Percentiles rank a stretch among this genome's conserved stretches.
These are phyloP conservation scores for Warburgia ugandensis DNA, from an alignment of 164 flowering plant genomes.

Conservation along the genomic window DNA sequence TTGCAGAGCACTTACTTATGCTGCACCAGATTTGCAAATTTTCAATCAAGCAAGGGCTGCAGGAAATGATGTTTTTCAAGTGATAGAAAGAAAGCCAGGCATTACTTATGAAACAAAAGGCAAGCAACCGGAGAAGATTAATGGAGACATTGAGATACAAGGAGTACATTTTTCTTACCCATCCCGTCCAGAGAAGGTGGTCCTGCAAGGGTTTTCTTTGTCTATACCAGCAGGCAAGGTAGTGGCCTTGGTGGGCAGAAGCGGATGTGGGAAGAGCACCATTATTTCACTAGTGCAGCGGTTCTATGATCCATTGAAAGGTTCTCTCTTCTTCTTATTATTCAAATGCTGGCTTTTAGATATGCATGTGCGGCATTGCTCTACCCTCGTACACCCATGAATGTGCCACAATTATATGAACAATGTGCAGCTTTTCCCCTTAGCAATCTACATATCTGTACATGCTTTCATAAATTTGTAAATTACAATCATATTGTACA, in stretches of 20 bases:
- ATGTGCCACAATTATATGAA: neutral
- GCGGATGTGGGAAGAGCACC: constrained; percentile 76
- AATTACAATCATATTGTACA: too few relatives aligned
- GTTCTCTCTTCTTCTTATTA: constrained; percentile 15
- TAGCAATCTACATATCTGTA: too few relatives aligned
- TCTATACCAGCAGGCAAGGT: constrained; percentile 63
- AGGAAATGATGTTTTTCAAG: constrained; percentile 48
- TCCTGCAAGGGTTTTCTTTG: constrained; percentile 55
- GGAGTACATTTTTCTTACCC: constrained; percentile 55
- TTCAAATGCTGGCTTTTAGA: neutral
- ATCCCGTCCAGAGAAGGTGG: constrained; percentile 33
- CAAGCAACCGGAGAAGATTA: constrained; percentile 21
- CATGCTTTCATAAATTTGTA: too few relatives aligned
- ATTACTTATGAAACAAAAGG: constrained; percentile 30
- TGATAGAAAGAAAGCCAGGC: constrained; percentile 40
- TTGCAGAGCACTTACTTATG: constrained; percentile 60
- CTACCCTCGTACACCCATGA: neutral
- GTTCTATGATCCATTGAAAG: constrained; percentile 56
- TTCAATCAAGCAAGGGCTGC: constrained; percentile 68
- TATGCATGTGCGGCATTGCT: neutral
- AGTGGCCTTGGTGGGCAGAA: constrained; percentile 66
- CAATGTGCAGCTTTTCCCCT: too few relatives aligned
- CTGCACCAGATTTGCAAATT: constrained; percentile 62
- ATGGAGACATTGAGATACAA: constrained; percentile 41
- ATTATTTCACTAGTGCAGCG: constrained; percentile 50